Conservation (phyloP, 495 filamentous ascomycete species). For the Penicillium crystallinum region DNA sequence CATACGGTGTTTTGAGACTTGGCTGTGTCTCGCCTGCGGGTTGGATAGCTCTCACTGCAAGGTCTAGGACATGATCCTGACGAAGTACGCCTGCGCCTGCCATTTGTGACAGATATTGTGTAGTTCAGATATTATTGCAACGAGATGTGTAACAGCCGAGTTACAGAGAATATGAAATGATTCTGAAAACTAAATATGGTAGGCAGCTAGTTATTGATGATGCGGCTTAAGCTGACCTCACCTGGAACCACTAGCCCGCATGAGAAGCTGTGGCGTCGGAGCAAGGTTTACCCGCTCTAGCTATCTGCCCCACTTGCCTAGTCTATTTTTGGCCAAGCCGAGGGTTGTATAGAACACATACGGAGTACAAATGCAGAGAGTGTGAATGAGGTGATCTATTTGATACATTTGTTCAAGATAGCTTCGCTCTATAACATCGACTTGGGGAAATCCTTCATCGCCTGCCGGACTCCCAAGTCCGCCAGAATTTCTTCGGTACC, state of each 20-base stretch:
- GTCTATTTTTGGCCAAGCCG: background rate
- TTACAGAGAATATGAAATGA: background rate
- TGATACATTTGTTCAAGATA: background rate
- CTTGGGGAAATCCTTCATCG: constrained; percentile 77
- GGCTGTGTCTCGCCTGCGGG: constrained; percentile 20
- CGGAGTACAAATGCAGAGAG: background rate
- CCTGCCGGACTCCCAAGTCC: constrained; percentile 78
- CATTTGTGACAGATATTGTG: constrained; percentile 16
- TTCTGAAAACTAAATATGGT: background rate
- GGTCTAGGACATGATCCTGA: constrained; percentile 28
- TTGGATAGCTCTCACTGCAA: constrained; percentile 31
- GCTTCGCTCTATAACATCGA: constrained; percentile 57
- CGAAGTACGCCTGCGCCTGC: constrained; percentile 17
- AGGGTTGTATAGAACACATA: background rate
- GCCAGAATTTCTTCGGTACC: constrained; percentile 81
- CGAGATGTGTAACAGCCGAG: no score
- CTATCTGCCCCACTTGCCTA: constrained; percentile 3
- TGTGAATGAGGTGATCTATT: background rate
- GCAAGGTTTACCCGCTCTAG: background rate
- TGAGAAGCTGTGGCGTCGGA: constrained; percentile 1
- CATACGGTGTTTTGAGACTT: constrained; percentile 70
- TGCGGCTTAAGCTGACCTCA: constrained; percentile 2
- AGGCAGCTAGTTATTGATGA: background rate
- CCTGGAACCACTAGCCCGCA: background rate
- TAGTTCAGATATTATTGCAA: background rate